Percentiles rank a stretch among this genome's conserved stretches.
Evolutionary conservation across 768 basidiomycete species (phyloP).

Genomic region (Termitomyces sp.): DNA sequence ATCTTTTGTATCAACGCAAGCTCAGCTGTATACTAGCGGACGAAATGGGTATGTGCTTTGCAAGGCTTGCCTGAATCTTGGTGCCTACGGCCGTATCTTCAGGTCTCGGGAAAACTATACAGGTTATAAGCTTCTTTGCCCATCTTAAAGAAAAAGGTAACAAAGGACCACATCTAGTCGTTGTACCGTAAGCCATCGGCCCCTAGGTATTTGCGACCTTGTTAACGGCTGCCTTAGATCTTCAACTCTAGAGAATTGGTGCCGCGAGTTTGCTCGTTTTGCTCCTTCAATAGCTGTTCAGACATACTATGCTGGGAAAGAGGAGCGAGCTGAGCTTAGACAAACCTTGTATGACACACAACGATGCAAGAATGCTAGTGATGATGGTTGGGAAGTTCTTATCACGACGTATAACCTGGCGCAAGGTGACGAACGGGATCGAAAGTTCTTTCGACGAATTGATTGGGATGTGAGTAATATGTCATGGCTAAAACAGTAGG

Average conservation of each 20-base stretch:
- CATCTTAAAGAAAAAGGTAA: constrained; percentile 75
- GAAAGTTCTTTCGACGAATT: constrained; percentile 88
- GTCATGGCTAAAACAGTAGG: not conserved
- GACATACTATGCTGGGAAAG: constrained; percentile 92
- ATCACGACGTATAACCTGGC: constrained; percentile 96
- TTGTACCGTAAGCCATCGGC: constrained; percentile 77
- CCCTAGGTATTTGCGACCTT: not conserved
- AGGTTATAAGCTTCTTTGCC: constrained; percentile 96
- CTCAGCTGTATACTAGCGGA: constrained; percentile 96
- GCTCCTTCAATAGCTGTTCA: constrained; percentile 81
- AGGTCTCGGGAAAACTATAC: constrained; percentile 98
- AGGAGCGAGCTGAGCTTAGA: constrained; percentile 71
- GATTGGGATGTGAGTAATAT: constrained; percentile 78
- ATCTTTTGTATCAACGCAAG: constrained; percentile 73
- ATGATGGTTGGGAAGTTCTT: constrained; percentile 83
- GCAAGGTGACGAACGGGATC: constrained; percentile 83
- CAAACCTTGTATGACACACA: constrained; percentile 65
- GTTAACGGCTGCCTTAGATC: constrained; percentile 45
- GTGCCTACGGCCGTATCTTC: not conserved
- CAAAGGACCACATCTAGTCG: constrained; percentile 84
- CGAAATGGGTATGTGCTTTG: constrained; percentile 82
- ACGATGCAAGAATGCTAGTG: constrained; percentile 37
- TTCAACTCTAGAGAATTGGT: constrained; percentile 98
- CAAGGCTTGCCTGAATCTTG: not conserved
- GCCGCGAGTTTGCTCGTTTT: constrained; percentile 91